Conservation (phyloP, 2,329 filamentous ascomycete genomes). For the Emmonsiellopsis sp. region DNA sequence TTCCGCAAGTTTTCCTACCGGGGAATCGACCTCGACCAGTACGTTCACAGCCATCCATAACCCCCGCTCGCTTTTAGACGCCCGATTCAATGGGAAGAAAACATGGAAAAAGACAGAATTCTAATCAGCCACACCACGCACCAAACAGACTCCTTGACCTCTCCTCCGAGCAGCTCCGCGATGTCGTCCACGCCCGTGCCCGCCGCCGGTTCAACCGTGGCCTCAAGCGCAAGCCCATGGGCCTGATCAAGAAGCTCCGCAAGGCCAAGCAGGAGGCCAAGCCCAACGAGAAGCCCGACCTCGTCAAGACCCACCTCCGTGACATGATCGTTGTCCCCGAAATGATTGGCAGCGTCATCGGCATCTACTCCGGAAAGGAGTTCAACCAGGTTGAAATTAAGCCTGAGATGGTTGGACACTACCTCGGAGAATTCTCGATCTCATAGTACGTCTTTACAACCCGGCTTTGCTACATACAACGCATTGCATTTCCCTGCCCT, state of each 20-base stretch:
- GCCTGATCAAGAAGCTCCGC: constrained; percentile 99
- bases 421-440: constrained; percentile 98
- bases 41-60: constrained; percentile 38
- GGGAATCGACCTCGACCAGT: constrained; percentile 99
- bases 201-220: constrained; percentile 99
- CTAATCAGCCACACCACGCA: constrained; percentile 4
- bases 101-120: constrained; percentile 21
- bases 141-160: constrained; percentile 84
- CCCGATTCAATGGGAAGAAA: constrained; percentile 7
- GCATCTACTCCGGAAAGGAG: constrained; percentile 99
- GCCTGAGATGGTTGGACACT: constrained; percentile 99
- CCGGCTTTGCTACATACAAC: neutral
- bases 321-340: constrained; percentile 99
- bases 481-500: neutral
- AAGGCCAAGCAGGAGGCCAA: constrained; percentile 98
- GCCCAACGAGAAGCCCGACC: constrained; percentile 99
- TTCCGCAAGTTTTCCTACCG: constrained; percentile 99
- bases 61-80: neutral
- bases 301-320: constrained; percentile 98
- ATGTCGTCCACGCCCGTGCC: constrained; percentile 98
- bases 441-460: constrained; percentile 74
- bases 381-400: constrained; percentile 99
- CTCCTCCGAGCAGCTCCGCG: constrained; percentile 94
- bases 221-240: constrained; percentile 99
- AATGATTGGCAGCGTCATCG: constrained; percentile 98